Base-by-base conservation (phyloP, 2,329 filamentous ascomycete species). In the Paracorniculantispora psalliotae region DNA sequence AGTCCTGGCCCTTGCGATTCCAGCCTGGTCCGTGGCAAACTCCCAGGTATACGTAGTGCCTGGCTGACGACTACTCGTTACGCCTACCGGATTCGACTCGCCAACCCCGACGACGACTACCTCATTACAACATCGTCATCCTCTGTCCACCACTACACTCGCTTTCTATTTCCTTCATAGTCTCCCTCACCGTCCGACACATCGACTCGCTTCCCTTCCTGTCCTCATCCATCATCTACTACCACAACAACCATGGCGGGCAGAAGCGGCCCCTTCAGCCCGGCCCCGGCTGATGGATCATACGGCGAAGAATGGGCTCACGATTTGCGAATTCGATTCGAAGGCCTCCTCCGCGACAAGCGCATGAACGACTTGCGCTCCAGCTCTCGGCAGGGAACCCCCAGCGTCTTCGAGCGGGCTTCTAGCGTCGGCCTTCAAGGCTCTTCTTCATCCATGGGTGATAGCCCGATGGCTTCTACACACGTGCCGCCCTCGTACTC, bases 311-410 rank as follows among this genome's bases (percentile, higher is more conserved):
- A 83, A 68, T 90, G 87, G 86, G 91, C 92, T 26, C 82, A 85
- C 67, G 90, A 92, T 61, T 78, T 97, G 67, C 88, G 90, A 54
- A 78, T 88, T 67, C 89, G 91, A 69, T 97, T 97, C 73, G 91
- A 96, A 71, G 88, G 92, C 64, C 79, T 96, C 61, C 81, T 97
- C 69, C 88, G 90, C 72, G 91, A 90, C 60, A 92, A 90, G 78
- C 85, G 92, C 72, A 86, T 96, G 79, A 92, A 91, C 71, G 90
- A 92, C 63, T 81, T 97, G 35, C 75, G 76, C 54, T 66, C 71
- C 7, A 65, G 67, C 23, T 69, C 74, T 28, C 86, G 88, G 67
- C 83, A 86, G 65, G 78, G 80, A 58, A 85, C 86, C 33, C 81
- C 87, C 79, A 43, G 64, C 77, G 78, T 62, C 59, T 67, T 74